These are phyloP conservation scores for Diutina siamensis DNA, from an alignment of 1,139 yeast species.

Conservation along the genomic window DNA sequence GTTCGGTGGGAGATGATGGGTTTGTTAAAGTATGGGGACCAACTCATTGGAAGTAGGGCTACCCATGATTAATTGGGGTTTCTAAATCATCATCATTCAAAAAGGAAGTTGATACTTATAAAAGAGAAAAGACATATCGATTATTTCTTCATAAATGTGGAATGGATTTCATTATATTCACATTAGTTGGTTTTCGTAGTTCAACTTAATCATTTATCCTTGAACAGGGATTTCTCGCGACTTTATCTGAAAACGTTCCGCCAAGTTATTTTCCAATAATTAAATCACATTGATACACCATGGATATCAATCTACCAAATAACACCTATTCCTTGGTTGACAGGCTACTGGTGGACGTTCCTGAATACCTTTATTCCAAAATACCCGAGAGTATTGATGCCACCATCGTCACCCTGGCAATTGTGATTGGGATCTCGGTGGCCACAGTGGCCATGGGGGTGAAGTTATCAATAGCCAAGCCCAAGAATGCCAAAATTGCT, in stretches of 20 bases:
- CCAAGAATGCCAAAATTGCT: neutral
- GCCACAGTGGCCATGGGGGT: neutral
- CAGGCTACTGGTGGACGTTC: neutral
- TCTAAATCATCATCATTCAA: no score
- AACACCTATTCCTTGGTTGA: neutral
- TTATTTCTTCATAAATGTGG: no score
- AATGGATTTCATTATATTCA: no score
- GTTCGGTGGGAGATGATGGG: slow-evolving; percentile 79
- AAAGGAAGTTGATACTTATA: no score
- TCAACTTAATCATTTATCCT: no score
- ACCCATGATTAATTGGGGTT: neutral
- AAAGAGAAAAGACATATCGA: no score
- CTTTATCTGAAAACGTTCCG: no score
- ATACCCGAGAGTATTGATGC: neutral
- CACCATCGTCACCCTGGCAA: neutral
- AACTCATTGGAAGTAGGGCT: neutral
- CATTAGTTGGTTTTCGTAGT: no score
- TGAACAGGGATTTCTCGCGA: no score
- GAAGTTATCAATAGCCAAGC: neutral
- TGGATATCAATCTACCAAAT: no score
- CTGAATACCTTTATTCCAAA: neutral
- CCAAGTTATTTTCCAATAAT: no score
- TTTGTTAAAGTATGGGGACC: slow-evolving; percentile 57
- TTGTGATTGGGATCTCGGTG: neutral
- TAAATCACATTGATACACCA: no score